Base-by-base conservation (phyloP, 805 yeast genomes). In the Blastobotrys peoriensis region DNA sequence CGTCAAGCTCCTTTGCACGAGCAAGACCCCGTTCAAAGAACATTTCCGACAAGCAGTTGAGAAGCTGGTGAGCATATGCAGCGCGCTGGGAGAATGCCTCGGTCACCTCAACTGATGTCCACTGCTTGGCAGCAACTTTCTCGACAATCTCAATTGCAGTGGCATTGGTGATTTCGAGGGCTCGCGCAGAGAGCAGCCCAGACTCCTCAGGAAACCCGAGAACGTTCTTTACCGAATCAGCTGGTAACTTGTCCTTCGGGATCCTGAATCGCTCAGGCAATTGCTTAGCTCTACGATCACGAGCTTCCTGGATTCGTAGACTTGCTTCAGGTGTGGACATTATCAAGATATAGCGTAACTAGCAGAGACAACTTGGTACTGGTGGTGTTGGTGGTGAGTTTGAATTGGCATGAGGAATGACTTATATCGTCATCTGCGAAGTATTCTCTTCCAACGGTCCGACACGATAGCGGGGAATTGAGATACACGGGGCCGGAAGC, bases 71-170 rank as follows among this genome's bases (percentile, higher is more conserved):
- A 0, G 79, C 79, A 19, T 77, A 60, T 2, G 76, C 68, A 3
- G 83, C 76, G 37, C 84, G 60, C 54, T 79, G 79, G 47, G 78
- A 71, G 58, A 73, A 79, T 1, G 84, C 83, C 8, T 59, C 60
- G 1, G 75, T 64, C 2, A 79, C 79, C 37, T 73, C 69, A 5
- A 39, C 18, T 16, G 30, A 22, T 4, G 30, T 13, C 18, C 35
- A 21, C 40, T 39, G 50, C 52, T 46, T 5, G 52, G 52, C 28
- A 46, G 49, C 47, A 9, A 59, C 23, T 3, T 43, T 45, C n/a
- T 33, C 45, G 3, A 57, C 47, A 23, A 60, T 44, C 33, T 49
- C 53, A 3, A 52, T 41, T 4, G 51, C 62, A 21, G 48, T 46
- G 41, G 40, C 25, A 16, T 51, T 55, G 8, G 62, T 58, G 44